These are phyloP conservation scores for Cutaneotrichosporon arboriforme DNA, from an alignment of 1,284 basidiomycete species.

Conservation along the genomic window DNA sequence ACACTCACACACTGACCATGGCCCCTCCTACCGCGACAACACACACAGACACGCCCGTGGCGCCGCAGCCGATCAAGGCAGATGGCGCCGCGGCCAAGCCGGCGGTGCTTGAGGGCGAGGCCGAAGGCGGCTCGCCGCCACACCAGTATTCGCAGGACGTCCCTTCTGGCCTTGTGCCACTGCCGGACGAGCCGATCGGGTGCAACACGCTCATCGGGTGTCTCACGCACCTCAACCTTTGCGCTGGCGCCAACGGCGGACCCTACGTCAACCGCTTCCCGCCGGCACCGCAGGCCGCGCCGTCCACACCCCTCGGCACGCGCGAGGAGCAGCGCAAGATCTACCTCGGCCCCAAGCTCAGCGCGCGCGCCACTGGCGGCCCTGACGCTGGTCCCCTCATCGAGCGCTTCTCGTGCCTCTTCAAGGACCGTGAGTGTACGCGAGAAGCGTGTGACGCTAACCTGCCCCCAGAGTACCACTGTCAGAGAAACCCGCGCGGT, in stretches of 20 bases:
- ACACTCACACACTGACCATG: background rate
- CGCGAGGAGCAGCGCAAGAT: conserved; percentile 35
- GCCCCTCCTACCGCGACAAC: background rate
- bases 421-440: conserved; percentile 39
- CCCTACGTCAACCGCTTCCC: background rate
- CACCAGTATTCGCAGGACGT: background rate
- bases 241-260: conserved; percentile 8
- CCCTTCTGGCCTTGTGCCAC: conserved; percentile 23
- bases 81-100: background rate
- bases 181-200: conserved; percentile 24
- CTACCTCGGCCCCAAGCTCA: conserved; percentile 40
- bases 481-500: conserved; percentile 40
- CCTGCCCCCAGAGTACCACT: conserved; percentile 40
- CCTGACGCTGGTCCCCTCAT: conserved; percentile 45
- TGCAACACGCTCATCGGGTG: conserved; percentile 38
- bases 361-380: conserved; percentile 40
- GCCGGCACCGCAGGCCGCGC: conserved; percentile 3
- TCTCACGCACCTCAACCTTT: conserved; percentile 26
- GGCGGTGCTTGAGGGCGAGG: background rate
- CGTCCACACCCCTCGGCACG: conserved; percentile 31
- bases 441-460: background rate
- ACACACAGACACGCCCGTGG: too few species aligned
- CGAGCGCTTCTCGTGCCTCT: conserved; percentile 43
- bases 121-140: background rate
- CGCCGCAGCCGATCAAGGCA: background rate